Base-by-base conservation (phyloP, 2,329 filamentous ascomycete species). In the Ilyonectria robusta region DNA sequence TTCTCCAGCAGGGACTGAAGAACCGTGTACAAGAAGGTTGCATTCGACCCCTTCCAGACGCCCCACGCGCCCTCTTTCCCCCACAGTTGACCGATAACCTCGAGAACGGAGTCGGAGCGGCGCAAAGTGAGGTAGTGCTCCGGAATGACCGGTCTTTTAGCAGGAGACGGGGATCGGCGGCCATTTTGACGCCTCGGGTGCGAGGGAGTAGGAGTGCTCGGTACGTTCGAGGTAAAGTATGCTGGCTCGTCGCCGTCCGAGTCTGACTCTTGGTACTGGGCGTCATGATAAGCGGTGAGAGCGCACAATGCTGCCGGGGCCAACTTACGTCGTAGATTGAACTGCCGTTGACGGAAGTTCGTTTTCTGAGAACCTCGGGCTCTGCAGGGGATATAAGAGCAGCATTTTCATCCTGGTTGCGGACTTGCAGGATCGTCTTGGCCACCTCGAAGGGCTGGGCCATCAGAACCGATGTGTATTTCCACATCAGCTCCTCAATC, bases 361-460 rank as follows among this genome's bases (percentile, higher is more conserved):
- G 79, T 67, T 70, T 82, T 76, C 59, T 67, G 56, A 53, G 69
- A 8, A 62, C 59, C 47, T 77, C 77, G 15, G 69, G 74, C 37
- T 76, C 72, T 29, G 62, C 56, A n/a, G 70, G 67, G 19, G 72
- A 65, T 17, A 71, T 65, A 42, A 78, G 58, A 10, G 72, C 68
- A 46, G 83, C 84, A 40, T 82, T 74, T 59, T 84, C 84, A 72
- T 88, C 87, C 74, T 91, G 88, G 69, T 81, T 82, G 71, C 87
- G 89, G 58, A 94, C 90, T 82, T 99, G 96, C 74, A 99, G 83
- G 62, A 98, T 89, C 15, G 92, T 96, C 87, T 98, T 98, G 77
- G 95, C 94, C 65, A 98, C 95, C 84, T 98, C 96, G 80, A 99
- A 98, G 15, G 96, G 96, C 82, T 99, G 96, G 60, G 94, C 93